Conservation (phyloP, 2,329 filamentous ascomycete genomes). For the Setomelanomma holmii region DNA sequence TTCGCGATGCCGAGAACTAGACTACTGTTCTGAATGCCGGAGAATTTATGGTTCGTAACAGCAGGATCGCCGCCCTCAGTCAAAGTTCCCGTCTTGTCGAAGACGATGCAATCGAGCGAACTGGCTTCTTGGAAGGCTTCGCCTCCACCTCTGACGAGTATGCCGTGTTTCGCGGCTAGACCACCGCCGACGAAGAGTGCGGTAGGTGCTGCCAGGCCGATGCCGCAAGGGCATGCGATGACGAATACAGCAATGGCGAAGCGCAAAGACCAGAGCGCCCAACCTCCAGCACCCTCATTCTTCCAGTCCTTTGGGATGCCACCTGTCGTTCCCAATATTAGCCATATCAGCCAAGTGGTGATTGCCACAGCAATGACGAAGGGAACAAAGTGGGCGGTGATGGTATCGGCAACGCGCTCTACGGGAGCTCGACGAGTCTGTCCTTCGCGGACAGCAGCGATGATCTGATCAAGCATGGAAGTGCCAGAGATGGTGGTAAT, state of each 20-base stretch:
- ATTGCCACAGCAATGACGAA: constrained; percentile 74
- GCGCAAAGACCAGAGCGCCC: constrained; percentile 76
- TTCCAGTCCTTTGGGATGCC: constrained; percentile 64
- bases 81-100: constrained; percentile 88
- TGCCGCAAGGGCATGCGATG: constrained; percentile 83
- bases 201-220: constrained; percentile 84
- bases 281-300: constrained; percentile 64
- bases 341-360: constrained; percentile 75
- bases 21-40: constrained; percentile 37
- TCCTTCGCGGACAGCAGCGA: constrained; percentile 77
- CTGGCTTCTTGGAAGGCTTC: constrained; percentile 88
- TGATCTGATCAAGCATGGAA: constrained; percentile 82
- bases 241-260: constrained; percentile 90
- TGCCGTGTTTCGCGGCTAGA: constrained; percentile 78
- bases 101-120: constrained; percentile 77
- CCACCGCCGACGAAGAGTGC: constrained; percentile 83
- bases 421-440: constrained; percentile 78
- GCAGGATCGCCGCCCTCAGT: constrained; percentile 75
- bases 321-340: constrained; percentile 67
- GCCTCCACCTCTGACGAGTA: constrained; percentile 83
- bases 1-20: constrained; percentile 63
- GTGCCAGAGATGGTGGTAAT: constrained; percentile 70
- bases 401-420: constrained; percentile 73
- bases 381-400: constrained; percentile 81
- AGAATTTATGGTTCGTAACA: constrained; percentile 64